A percentile compares a stretch with the other conserved stretches of the same genome.
Conservation (phyloP, 805 yeast genomes). For the Saccharomycopsis amapae region DNA sequence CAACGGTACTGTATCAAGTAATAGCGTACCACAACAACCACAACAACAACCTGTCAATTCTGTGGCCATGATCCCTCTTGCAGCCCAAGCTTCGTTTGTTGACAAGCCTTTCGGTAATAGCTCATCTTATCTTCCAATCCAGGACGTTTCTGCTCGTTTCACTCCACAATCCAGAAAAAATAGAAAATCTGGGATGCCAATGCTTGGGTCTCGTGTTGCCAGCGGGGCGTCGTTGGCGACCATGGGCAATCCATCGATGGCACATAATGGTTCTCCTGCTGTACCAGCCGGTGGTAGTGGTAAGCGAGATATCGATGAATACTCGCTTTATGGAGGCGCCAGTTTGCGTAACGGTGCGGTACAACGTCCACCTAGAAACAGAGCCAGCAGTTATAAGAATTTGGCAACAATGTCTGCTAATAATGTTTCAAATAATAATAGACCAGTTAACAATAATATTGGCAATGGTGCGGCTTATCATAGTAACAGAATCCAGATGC, state of each 20-base stretch:
- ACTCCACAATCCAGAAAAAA: constrained; percentile 39
- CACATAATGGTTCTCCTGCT: constrained; percentile 1
- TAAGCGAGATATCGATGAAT: constrained; percentile 15
- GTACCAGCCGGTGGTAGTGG: not conserved
- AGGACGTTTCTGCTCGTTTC: constrained; percentile 21
- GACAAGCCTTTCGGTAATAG: constrained; percentile 21
- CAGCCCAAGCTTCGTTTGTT: constrained; percentile 24
- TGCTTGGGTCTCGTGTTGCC: constrained; percentile 11
- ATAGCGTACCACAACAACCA: constrained; percentile 1
- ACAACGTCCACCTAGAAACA: constrained; percentile 11
- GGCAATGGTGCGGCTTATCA: not conserved
- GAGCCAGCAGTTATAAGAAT: constrained; percentile 17
- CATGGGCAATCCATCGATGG: not conserved
- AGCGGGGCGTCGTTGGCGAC: constrained; percentile 6
- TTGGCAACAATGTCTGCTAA: not conserved
- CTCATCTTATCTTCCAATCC: constrained; percentile 26
- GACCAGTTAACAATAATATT: not conserved
- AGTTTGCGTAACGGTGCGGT: constrained; percentile 12
- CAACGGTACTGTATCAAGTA: no score
- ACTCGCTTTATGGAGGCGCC: constrained; percentile 17
- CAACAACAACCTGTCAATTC: not conserved
- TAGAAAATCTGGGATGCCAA: constrained; percentile 31
- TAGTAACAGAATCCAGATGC: not conserved
- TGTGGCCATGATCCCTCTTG: constrained; percentile 23
- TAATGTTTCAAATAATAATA: not conserved